Conservation (phyloP, 2,329 filamentous ascomycete species). For the Pseudogymnoascus sp. region DNA sequence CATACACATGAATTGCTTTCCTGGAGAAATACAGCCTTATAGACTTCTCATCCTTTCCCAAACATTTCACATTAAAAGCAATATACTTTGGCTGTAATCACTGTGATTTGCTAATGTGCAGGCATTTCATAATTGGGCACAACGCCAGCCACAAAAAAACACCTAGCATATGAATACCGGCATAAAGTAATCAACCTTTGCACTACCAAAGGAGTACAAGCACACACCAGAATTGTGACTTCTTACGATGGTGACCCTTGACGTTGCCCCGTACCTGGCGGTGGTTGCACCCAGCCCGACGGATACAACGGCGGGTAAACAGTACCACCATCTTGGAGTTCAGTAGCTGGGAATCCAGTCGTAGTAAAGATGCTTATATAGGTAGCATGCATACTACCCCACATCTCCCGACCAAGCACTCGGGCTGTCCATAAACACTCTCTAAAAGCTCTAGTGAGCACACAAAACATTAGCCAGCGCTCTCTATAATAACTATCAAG, state of each 20-base stretch:
- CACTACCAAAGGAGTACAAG: neutral
- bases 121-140: neutral
- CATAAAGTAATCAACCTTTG: neutral
- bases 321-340: no score
- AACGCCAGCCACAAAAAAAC: neutral
- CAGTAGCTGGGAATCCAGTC: no score
- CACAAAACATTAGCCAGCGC: neutral
- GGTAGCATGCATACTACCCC: no score
- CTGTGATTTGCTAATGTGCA: neutral
- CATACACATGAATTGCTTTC: neutral
- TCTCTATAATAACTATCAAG: neutral
- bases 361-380: no score
- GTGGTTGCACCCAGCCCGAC: no score
- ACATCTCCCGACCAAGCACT: no score
- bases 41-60: neutral
- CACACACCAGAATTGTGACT: neutral
- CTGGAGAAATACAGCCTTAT: neutral
- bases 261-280: no score
- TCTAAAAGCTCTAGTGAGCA: no score
- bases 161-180: neutral
- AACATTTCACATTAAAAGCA: neutral
- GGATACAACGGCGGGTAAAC: no score
- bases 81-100: neutral
- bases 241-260: no score
- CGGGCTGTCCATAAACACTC: no score